Evolutionary conservation across 2,329 filamentous ascomycete species (phyloP), one percentile per base, ranked within the genome.

Genomic region (Penicillium glabrum): DNA sequence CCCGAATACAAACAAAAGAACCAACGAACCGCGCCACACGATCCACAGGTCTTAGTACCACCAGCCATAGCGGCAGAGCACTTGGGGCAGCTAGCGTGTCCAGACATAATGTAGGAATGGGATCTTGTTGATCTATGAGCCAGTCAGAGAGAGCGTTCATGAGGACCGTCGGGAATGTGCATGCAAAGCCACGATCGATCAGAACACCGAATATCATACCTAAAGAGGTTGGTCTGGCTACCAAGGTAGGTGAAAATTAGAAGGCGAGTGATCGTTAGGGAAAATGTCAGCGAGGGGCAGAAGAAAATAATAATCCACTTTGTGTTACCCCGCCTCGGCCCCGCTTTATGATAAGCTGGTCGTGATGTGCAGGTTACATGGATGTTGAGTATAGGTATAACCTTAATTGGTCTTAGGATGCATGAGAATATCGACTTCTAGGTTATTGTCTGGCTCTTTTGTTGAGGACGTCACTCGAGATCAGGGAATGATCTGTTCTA

Each of bases 11-110:
- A 21, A 2, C 10, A 35, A 2, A 27, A 7, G 8, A 19, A 21
- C 43, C 26, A 33, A 67, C 64, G 37, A 43, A 67, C 64, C 48
- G 64, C 63, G 51, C 64, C 64, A 37, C 64, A 67, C 16, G 64
- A 58, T 24, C 64, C 56, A 43, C 64, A 67, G 56, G 43, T 66
- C 63, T 67, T 67, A 24, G 33, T 35, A 26, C 54, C 26, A 24
- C 62, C 58, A 10, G 26, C 21, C 41, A 60, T 41, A 21, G 62
- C 41, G 41, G 56, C 49, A 58, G 59, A 54, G 46, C 64, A 67
- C 58, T 65, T 67, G 41, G 64, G 64, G 59, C 64, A 67, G 46
- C 46, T 24, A 48, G 61, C 29, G 62, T 66, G 63, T 51, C 57
- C 62, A 49, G 61, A 60, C 64, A 67, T 67, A 33, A 44, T 60